A percentile compares a stretch with the other conserved stretches of the same genome.
Conservation (phyloP, 2,329 filamentous ascomycete genomes). For the Colletotrichum sp. region DNA sequence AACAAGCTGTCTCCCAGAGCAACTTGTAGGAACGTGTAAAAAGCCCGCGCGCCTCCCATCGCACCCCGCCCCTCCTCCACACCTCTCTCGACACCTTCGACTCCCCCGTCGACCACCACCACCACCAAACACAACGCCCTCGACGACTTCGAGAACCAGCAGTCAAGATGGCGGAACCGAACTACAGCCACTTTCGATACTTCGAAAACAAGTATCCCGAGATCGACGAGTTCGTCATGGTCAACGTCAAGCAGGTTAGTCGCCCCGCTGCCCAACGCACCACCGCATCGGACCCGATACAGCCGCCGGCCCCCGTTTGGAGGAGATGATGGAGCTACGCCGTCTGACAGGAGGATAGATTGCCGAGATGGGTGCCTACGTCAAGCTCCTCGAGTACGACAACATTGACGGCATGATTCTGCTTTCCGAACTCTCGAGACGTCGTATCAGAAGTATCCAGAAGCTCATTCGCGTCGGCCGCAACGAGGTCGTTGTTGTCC, state of each 20-base stretch:
- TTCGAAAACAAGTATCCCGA: constrained; percentile 98
- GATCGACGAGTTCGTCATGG: constrained; percentile 99
- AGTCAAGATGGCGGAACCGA: constrained; percentile 89
- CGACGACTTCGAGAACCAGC: constrained; percentile 35
- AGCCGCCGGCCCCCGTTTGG: not conserved
- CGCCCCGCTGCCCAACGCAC: constrained; percentile 20
- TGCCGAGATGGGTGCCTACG: constrained; percentile 99
- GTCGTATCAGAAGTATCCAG: constrained; percentile 98
- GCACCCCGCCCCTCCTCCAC: constrained; percentile 35
- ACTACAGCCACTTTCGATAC: constrained; percentile 75
- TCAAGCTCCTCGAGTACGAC: constrained; percentile 99
- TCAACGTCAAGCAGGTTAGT: constrained; percentile 95
- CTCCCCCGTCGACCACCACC: constrained; percentile 17
- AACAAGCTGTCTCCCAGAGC: not conserved
- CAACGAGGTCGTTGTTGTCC: constrained; percentile 98
- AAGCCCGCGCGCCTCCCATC: constrained; percentile 23
- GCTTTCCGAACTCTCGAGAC: constrained; percentile 93
- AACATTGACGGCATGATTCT: constrained; percentile 99
- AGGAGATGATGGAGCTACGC: not conserved
- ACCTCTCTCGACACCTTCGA: constrained; percentile 23
- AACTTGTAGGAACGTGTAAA: constrained; percentile 5
- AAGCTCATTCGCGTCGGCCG: constrained; percentile 98
- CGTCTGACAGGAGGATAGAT: constrained; percentile 63
- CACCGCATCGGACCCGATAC: constrained; percentile 1
- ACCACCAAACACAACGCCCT: constrained; percentile 11